These are phyloP conservation scores for Sporothrix brunneoviolacea DNA, from an alignment of 2,329 filamentous ascomycete species.

Conservation along the genomic window DNA sequence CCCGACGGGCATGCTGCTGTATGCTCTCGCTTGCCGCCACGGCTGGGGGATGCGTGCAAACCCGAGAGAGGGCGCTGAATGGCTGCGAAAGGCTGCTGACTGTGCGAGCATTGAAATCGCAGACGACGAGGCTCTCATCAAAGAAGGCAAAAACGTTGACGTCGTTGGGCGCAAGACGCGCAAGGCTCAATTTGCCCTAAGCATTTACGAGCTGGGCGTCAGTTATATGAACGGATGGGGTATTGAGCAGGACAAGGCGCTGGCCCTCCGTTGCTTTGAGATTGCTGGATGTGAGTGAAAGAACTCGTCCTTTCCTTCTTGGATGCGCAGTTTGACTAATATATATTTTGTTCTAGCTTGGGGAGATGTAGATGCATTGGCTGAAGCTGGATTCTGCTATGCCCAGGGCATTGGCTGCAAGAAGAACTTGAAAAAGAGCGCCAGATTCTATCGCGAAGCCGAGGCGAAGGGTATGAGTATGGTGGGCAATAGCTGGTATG, in stretches of 20 bases:
- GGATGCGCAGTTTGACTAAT: neutral
- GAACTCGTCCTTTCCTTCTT: neutral
- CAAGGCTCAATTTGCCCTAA: slow-evolving; percentile 88
- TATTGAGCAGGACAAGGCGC: slow-evolving; percentile 80
- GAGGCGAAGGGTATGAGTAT: slow-evolving; percentile 93
- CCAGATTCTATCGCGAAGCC: slow-evolving; percentile 81
- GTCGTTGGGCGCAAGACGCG: slow-evolving; percentile 69
- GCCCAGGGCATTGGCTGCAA: slow-evolving; percentile 88
- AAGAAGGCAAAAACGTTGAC: slow-evolving; percentile 58
- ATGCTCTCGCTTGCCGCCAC: slow-evolving; percentile 88
- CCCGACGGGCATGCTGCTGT: slow-evolving; percentile 91
- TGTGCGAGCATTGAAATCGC: slow-evolving; percentile 74
- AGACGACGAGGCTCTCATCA: slow-evolving; percentile 64
- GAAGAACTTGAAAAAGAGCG: slow-evolving; percentile 92
- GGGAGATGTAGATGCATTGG: slow-evolving; percentile 91
- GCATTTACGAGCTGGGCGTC: slow-evolving; percentile 92
- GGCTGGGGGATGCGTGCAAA: slow-evolving; percentile 97
- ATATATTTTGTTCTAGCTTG: slow-evolving; percentile 48
- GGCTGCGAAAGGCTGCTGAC: slow-evolving; percentile 88
- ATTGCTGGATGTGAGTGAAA: slow-evolving; percentile 70
- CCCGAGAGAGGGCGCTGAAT: slow-evolving; percentile 80
- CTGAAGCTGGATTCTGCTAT: slow-evolving; percentile 94
- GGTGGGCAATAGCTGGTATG: slow-evolving; percentile 96
- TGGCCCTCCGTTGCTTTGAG: slow-evolving; percentile 90
- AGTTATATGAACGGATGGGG: slow-evolving; percentile 99